Evolutionary conservation across 2,329 filamentous ascomycete genomes (phyloP).

Genomic region (Neonectria punicea): DNA sequence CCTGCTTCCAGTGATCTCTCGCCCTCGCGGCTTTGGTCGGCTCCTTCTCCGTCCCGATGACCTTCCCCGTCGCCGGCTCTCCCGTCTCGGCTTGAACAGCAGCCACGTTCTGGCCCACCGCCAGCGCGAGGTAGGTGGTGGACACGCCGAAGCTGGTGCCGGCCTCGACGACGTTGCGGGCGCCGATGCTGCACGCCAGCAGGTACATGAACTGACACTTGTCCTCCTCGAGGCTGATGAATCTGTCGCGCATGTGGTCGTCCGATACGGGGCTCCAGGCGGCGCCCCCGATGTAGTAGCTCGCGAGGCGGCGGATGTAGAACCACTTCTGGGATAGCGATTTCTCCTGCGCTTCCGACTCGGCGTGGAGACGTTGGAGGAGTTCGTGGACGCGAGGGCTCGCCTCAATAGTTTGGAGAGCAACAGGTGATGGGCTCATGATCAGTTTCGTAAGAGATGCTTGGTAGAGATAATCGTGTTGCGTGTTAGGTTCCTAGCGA

Average conservation of each 20-base stretch:
- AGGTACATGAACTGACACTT: constrained; percentile 69
- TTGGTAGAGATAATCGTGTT: background rate
- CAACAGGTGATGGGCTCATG: constrained; percentile 35
- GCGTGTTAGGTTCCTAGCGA: background rate
- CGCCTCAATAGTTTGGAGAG: constrained; percentile 37
- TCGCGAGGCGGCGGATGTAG: constrained; percentile 37
- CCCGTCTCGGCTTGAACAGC: constrained; percentile 17
- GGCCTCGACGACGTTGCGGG: constrained; percentile 67
- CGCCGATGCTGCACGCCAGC: constrained; percentile 59
- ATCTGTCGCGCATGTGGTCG: constrained; percentile 63
- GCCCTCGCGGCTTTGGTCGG: constrained; percentile 62
- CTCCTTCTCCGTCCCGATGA: constrained; percentile 72
- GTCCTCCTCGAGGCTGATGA: constrained; percentile 68
- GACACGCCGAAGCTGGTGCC: constrained; percentile 72
- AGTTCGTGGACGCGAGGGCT: constrained; percentile 41
- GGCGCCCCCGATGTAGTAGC: constrained; percentile 39
- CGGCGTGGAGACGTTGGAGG: constrained; percentile 41
- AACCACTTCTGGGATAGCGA: constrained; percentile 41
- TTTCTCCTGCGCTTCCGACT: constrained; percentile 41
- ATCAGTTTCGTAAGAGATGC: background rate
- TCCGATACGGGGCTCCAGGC: constrained; percentile 43
- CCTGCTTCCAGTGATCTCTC: constrained; percentile 63
- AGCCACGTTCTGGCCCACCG: constrained; percentile 60
- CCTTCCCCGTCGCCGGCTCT: constrained; percentile 44
- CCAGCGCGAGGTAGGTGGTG: constrained; percentile 71